Evolutionary conservation across 495 filamentous ascomycete genomes (phyloP).

Genomic region (Xylaria longipes): DNA sequence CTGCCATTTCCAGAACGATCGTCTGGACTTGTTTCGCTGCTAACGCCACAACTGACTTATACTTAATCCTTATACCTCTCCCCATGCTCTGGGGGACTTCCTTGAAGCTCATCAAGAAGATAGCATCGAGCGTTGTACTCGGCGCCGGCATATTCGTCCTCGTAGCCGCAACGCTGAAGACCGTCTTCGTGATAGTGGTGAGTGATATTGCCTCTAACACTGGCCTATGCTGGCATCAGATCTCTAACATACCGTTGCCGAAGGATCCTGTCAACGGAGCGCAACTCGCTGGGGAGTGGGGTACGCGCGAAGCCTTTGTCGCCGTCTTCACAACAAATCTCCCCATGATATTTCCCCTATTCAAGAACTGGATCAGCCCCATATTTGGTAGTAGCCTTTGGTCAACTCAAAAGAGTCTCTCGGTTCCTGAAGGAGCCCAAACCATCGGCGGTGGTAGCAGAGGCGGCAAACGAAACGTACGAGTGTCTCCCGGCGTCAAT

Average conservation of each 20-base stretch:
- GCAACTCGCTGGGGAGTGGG: constrained; percentile 56
- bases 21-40: constrained; percentile 55
- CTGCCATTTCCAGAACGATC: constrained; percentile 55
- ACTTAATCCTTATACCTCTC: constrained; percentile 61
- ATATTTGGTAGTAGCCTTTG: constrained; percentile 39
- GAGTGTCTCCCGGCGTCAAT: not conserved
- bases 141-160: constrained; percentile 59
- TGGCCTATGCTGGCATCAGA: not conserved
- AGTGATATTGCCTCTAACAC: constrained; percentile 20
- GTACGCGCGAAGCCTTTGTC: constrained; percentile 60
- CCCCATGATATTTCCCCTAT: constrained; percentile 58
- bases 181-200: constrained; percentile 57
- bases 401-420: constrained; percentile 14
- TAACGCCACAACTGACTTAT: constrained; percentile 59
- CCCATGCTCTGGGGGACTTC: constrained; percentile 60
- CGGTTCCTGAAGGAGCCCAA: not conserved
- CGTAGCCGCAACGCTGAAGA: constrained; percentile 56
- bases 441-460: constrained; percentile 9
- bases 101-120: constrained; percentile 52
- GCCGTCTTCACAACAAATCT: constrained; percentile 60
- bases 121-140: constrained; percentile 54
- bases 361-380: constrained; percentile 46
- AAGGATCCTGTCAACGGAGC: constrained; percentile 56
- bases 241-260: not conserved
- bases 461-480: not conserved